A percentile compares a stretch with the other conserved stretches of the same genome.
phyloP scores from a whole-genome alignment of 345 rosid species.

The Diplotaxis tenuifolia region DNA sequence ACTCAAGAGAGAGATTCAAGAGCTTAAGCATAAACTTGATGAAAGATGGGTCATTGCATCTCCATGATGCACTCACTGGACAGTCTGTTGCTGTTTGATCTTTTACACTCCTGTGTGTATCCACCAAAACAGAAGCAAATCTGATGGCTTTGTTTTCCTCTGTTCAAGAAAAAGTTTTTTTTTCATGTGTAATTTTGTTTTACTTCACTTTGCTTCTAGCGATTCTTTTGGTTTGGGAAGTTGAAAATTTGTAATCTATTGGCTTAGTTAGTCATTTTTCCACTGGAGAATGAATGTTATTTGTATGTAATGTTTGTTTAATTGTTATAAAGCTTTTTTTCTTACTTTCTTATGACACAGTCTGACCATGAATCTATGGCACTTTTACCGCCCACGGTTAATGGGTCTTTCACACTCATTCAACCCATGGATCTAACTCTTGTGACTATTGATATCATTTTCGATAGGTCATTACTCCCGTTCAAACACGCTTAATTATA shows the following conservation, averaged over 20 bases:
- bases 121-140: conserved; percentile 14
- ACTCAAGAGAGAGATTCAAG: conserved; percentile 96
- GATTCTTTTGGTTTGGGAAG: conserved; percentile 28
- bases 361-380: background rate
- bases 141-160: conserved; percentile 5
- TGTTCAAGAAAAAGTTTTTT: conserved; percentile 12
- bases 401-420: too few relatives aligned
- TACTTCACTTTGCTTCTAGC: conserved; percentile 21
- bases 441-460: too few relatives aligned
- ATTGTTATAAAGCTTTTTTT: conserved; percentile 18
- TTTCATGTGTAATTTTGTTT: conserved; percentile 21
- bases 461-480: background rate
- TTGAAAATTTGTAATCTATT: conserved; percentile 29
- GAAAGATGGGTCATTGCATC: conserved; percentile 95
- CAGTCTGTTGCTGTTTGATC: conserved; percentile 63
- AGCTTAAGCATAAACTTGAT: conserved; percentile 88
- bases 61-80: conserved; percentile 82
- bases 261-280: conserved; percentile 15
- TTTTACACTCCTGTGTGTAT: background rate
- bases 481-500: too few relatives aligned
- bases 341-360: background rate
- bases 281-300: conserved; percentile 18
- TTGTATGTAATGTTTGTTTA: conserved; percentile 35
- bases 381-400: too few relatives aligned
- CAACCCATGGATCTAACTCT: too few relatives aligned